phyloP scores from a whole-genome alignment of 495 filamentous ascomycete species.

The Monascus purpureus region DNA sequence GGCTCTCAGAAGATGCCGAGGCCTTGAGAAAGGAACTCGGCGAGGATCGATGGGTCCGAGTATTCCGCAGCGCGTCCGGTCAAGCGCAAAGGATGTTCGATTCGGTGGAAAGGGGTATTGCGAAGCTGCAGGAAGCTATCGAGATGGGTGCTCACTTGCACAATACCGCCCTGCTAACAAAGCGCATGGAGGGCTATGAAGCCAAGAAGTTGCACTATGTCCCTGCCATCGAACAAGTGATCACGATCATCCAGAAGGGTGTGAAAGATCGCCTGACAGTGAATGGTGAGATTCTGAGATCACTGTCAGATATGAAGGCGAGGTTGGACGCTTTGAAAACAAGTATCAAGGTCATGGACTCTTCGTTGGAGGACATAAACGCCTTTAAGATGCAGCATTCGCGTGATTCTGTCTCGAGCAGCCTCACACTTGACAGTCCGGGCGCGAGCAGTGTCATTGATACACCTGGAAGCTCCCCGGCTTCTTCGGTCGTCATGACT shows the following conservation, averaged over 20 bases:
- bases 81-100: conserved; percentile 93
- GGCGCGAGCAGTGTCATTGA: conserved; percentile 56
- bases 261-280: conserved; percentile 83
- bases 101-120: conserved; percentile 72
- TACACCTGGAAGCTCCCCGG: conserved; percentile 79
- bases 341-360: conserved; percentile 62
- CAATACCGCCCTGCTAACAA: conserved; percentile 49
- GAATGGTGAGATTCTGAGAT: conserved; percentile 79
- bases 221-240: conserved; percentile 80
- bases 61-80: conserved; percentile 84
- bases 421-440: conserved; percentile 76
- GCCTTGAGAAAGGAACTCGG: conserved; percentile 74
- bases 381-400: conserved; percentile 53
- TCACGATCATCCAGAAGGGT: conserved; percentile 84
- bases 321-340: conserved; percentile 64
- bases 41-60: conserved; percentile 88
- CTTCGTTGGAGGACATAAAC: conserved; percentile 58
- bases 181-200: conserved; percentile 85
- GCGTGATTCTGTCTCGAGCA: conserved; percentile 85
- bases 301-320: conserved; percentile 68
- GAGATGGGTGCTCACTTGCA: conserved; percentile 59
- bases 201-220: conserved; percentile 91
- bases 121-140: conserved; percentile 66
- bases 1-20: conserved; percentile 77
- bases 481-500: conserved; percentile 71